Base-by-base conservation (phyloP, 2,329 filamentous ascomycete genomes). In the Fusarium papillatum region DNA sequence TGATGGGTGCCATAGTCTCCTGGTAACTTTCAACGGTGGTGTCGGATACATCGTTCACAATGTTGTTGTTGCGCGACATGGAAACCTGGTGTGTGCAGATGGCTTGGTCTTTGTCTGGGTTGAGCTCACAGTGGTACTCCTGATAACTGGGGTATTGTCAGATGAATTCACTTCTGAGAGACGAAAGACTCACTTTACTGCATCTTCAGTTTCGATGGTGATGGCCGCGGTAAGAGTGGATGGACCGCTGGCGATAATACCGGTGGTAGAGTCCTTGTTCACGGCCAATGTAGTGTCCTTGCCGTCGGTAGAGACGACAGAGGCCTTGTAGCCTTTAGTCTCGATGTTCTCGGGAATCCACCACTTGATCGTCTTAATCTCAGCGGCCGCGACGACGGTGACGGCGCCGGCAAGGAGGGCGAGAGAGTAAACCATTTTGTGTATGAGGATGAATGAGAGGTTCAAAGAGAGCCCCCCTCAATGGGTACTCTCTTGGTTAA, bases 211-310 rank as follows among this genome's bases (percentile, higher is more conserved):
- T 2, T 67, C 24, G 31, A 59, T 64, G 24, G 63, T 43, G 43
- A 67, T 67, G 39, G 50, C 39, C 5, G 60, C 24, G n/a, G 64
- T 50, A 19, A 76, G 63, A 36, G 74, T 75, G 14, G 68, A 67
- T 34, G 69, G 70, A 24, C 74, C 69, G 39, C 78, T 69, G 24
- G 74, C 66, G 57, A 80, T 76, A 13, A 82, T 84, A 68, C 76
- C 16, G 76, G 79, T 46, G 24, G 46, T 50, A 50, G 69, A 69
- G 24, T 59, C 64, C 29, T 70, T 39, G 7, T 67, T 67, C 26
- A 84, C 55, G 57, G 74, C 75, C 57, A 80, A 77, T 4, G 83
- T 85, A 2, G 83, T 84, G 57, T 80, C 78, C 11, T 61, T 70
- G 13, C 55, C 64, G 39, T 79, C 78, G 68, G 73, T 82, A 10